These are phyloP conservation scores for Naganishia friedmannii DNA, from an alignment of 768 basidiomycete genomes.

Conservation along the genomic window DNA sequence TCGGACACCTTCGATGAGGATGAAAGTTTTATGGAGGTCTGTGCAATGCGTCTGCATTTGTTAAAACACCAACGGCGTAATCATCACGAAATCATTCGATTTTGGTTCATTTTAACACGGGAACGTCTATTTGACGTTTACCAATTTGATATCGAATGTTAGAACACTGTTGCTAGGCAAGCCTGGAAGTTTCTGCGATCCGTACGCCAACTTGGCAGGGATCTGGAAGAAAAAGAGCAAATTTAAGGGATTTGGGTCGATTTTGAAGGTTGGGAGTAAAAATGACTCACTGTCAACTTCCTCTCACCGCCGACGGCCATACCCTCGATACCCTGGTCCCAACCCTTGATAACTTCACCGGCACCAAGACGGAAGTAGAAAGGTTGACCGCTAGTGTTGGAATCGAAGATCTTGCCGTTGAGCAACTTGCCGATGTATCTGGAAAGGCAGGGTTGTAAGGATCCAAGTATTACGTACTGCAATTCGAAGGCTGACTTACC, in stretches of 20 bases:
- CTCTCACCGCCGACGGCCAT: slow-evolving; percentile 89
- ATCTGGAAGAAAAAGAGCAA: slow-evolving; percentile 30
- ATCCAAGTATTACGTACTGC: too few relatives aligned
- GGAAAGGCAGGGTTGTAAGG: not conserved
- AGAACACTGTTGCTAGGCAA: slow-evolving; percentile 70
- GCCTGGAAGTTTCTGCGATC: slow-evolving; percentile 59
- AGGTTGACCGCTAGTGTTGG: slow-evolving; percentile 54
- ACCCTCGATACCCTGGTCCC: slow-evolving; percentile 87
- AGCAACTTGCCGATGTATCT: slow-evolving; percentile 82
- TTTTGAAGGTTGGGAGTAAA: not conserved
- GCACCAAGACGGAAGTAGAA: slow-evolving; percentile 76
- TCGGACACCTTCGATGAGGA: too few relatives aligned
- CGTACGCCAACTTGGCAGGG: slow-evolving; percentile 56
- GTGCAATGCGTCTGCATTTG: too few relatives aligned
- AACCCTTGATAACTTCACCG: slow-evolving; percentile 86
- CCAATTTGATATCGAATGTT: slow-evolving; percentile 58
- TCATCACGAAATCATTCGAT: too few relatives aligned
- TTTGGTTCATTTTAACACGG: too few relatives aligned
- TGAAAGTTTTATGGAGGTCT: too few relatives aligned
- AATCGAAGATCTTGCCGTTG: slow-evolving; percentile 76
- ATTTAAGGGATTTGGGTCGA: not conserved
- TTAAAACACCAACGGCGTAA: too few relatives aligned
- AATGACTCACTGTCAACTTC: slow-evolving; percentile 57
- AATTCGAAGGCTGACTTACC: slow-evolving; percentile 49
- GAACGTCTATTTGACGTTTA: slow-evolving; percentile 39